Conservation (phyloP, 169 alveolate species). For the Plasmodium gallinaceum region DNA sequence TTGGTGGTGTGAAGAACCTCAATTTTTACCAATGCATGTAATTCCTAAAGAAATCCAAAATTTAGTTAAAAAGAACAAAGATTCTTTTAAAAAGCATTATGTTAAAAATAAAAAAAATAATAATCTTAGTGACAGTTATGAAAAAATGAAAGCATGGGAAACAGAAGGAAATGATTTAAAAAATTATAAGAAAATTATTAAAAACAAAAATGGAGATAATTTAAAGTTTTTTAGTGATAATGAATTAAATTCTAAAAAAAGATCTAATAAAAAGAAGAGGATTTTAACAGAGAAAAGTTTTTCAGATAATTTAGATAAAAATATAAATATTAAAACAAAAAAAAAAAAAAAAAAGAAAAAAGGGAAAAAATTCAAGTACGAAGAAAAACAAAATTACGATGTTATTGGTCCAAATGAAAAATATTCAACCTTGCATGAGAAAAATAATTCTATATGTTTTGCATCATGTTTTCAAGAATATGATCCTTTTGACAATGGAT, state of each 20-base stretch:
- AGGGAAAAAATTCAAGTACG: slow-evolving; percentile 26
- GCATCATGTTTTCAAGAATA: slow-evolving; percentile 58
- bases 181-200: slow-evolving; percentile 71
- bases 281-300: slow-evolving; percentile 40
- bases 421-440: background rate
- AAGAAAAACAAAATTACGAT: slow-evolving; percentile 31
- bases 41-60: slow-evolving; percentile 83
- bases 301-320: slow-evolving; percentile 16
- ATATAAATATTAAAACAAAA: slow-evolving; percentile 25
- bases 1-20: slow-evolving; percentile 96
- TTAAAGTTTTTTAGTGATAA: slow-evolving; percentile 71
- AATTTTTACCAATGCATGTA: slow-evolving; percentile 86
- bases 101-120: slow-evolving; percentile 20
- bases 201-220: slow-evolving; percentile 35
- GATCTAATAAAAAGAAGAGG: background rate
- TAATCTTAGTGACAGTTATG: slow-evolving; percentile 21
- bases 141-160: slow-evolving; percentile 76
- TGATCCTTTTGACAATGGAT: slow-evolving; percentile 74
- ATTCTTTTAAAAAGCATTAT: slow-evolving; percentile 71
- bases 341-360: slow-evolving; percentile 46
- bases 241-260: slow-evolving; percentile 23
- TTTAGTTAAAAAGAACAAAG: slow-evolving; percentile 84
- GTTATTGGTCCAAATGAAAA: background rate
- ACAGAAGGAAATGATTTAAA: slow-evolving; percentile 41
- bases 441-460: slow-evolving; percentile 15